Percentiles rank a stretch among this genome's conserved stretches.
These are phyloP conservation scores for Gossypium thurberi DNA, from an alignment of 345 rosid genomes.

Conservation along the genomic window DNA sequence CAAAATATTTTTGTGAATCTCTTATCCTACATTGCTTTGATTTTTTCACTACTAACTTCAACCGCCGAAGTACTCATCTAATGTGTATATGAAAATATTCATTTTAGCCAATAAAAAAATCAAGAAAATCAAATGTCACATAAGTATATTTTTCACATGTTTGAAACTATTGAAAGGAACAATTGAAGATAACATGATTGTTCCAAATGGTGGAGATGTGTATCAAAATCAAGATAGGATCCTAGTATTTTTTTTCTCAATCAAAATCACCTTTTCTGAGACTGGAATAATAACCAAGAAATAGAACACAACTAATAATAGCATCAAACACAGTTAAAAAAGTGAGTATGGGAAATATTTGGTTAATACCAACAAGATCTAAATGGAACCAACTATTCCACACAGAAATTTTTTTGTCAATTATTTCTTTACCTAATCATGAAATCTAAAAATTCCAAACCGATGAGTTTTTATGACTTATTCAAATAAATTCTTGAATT, in stretches of 20 bases:
- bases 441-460: conserved; percentile 5
- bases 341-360: neutral
- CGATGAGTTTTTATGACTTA: neutral
- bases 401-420: neutral
- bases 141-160: too few species aligned
- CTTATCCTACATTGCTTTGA: too few species aligned
- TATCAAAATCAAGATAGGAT: neutral
- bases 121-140: too few species aligned
- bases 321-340: neutral
- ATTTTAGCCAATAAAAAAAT: too few species aligned
- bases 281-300: neutral
- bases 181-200: too few species aligned
- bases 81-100: too few species aligned
- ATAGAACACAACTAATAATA: neutral
- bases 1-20: too few species aligned
- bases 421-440: conserved; percentile 5
- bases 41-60: too few species aligned
- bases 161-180: too few species aligned
- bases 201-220: too few species aligned
- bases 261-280: neutral
- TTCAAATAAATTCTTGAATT: neutral
- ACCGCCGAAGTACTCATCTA: too few species aligned
- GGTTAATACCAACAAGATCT: neutral
- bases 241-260: neutral
- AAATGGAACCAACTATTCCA: neutral